phyloP scores from a whole-genome alignment of 1,139 yeast species.

The Taphrina betulina region DNA sequence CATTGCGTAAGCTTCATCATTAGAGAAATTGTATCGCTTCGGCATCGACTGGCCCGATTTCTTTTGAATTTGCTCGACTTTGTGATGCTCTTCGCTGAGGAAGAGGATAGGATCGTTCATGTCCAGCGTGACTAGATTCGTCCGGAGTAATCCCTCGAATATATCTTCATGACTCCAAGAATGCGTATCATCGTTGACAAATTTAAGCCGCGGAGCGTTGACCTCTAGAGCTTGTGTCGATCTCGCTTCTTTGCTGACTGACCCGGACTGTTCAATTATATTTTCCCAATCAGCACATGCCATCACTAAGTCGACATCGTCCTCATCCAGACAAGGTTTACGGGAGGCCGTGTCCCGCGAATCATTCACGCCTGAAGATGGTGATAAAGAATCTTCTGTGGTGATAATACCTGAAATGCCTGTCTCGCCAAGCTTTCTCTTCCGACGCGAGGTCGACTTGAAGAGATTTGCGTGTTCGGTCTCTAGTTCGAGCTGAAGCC shows the following conservation, averaged over 20 bases:
- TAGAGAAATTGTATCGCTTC: conserved; percentile 68
- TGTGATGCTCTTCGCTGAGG: background rate
- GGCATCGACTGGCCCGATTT: background rate
- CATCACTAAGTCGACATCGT: conserved; percentile 10
- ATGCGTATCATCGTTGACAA: background rate
- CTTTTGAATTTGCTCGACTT: background rate
- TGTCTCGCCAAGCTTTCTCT: background rate
- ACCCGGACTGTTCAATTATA: background rate
- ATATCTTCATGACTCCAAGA: conserved; percentile 68
- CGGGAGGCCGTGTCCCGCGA: no score
- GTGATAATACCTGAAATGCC: conserved; percentile 1
- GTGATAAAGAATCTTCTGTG: background rate
- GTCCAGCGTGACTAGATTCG: conserved; percentile 50
- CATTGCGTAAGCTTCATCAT: conserved; percentile 80
- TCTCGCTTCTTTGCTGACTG: no score
- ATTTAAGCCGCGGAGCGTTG: background rate
- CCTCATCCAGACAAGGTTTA: conserved; percentile 14
- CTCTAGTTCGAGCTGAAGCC: conserved; percentile 50
- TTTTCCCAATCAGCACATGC: conserved; percentile 29
- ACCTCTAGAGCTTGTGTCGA: background rate
- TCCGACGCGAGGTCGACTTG: conserved; percentile 39
- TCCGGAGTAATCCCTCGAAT: conserved; percentile 57
- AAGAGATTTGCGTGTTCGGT: conserved; percentile 52
- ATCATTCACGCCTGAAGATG: background rate
- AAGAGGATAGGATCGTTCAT: conserved; percentile 68